Evolutionary conservation across 2,329 filamentous ascomycete species (phyloP).

Genomic region (Aureobasidium sp.): DNA sequence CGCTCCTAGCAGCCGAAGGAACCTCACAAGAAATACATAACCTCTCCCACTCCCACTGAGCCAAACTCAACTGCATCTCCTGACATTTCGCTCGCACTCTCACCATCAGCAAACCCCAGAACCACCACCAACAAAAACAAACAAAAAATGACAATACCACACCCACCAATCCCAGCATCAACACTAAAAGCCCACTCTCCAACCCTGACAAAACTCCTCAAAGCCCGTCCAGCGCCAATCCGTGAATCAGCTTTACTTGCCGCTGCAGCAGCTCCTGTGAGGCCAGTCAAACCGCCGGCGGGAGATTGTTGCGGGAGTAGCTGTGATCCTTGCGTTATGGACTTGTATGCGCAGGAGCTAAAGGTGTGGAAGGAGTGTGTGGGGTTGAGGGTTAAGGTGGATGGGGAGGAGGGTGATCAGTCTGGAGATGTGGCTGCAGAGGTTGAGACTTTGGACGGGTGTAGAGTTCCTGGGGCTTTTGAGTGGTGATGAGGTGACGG

Average conservation of each 20-base stretch:
- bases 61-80: not conserved
- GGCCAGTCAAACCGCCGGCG: conserved; percentile 14
- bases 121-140: not conserved
- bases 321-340: conserved; percentile 19
- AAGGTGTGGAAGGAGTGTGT: conserved; percentile 16
- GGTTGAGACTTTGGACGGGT: not conserved
- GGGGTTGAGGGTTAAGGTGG: not conserved
- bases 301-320: conserved; percentile 19
- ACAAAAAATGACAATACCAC: not conserved
- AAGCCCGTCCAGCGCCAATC: conserved; percentile 14
- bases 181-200: conserved; percentile 12
- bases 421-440: not conserved
- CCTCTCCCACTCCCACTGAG: not conserved
- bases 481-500: not conserved
- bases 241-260: conserved; percentile 3
- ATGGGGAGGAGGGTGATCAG: not conserved
- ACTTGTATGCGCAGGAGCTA: conserved; percentile 16
- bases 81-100: too few relatives aligned
- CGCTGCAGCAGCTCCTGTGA: not conserved
- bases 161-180: not conserved
- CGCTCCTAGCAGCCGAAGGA: not conserved
- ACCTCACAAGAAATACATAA: not conserved
- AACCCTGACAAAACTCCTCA: conserved; percentile 12
- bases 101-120: not conserved
- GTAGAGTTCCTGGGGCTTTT: conserved; percentile 3